Percentiles rank a stretch among this genome's conserved stretches.
Conservation (phyloP, 1,284 basidiomycete genomes). For the Mixia osmundae region DNA sequence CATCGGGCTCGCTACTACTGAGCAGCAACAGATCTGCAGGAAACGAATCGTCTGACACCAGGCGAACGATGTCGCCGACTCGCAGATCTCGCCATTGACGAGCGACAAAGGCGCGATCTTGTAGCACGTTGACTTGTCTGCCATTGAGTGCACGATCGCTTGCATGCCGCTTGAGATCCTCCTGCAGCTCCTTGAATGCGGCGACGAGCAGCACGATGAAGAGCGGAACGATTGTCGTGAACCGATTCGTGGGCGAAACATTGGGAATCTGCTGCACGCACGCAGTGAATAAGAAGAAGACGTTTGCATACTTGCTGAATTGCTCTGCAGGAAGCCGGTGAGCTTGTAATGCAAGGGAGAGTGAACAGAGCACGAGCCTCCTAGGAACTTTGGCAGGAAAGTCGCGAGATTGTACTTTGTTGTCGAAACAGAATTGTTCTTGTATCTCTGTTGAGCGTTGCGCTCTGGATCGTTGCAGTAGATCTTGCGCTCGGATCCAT, state of each 20-base stretch:
- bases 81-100: constrained; percentile 94
- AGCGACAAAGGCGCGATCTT: constrained; percentile 37
- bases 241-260: constrained; percentile 87
- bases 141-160: constrained; percentile 83
- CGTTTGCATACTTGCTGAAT: constrained; percentile 95
- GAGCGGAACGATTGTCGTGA: constrained; percentile 86
- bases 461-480: constrained; percentile 11
- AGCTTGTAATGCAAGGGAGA: constrained; percentile 4
- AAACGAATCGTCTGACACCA: constrained; percentile 82
- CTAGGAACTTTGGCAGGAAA: constrained; percentile 88
- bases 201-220: constrained; percentile 72
- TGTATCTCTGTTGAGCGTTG: constrained; percentile 10
- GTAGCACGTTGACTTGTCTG: constrained; percentile 51
- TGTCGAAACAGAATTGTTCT: constrained; percentile 66
- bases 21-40: constrained; percentile 85
- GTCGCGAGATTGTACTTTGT: constrained; percentile 82
- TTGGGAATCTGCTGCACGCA: constrained; percentile 94
- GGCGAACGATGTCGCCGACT: constrained; percentile 80
- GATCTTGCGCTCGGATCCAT: constrained; percentile 14
- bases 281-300: constrained; percentile 98
- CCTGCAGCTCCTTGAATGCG: constrained; percentile 90
- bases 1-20: constrained; percentile 30
- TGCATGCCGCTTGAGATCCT: constrained; percentile 92
- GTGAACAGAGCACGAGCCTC: constrained; percentile 54
- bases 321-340: constrained; percentile 36